Percentiles rank a stretch among this genome's conserved stretches.
Conservation (phyloP, 2,329 filamentous ascomycete species). For the Aspergillus pseudoterreus region DNA sequence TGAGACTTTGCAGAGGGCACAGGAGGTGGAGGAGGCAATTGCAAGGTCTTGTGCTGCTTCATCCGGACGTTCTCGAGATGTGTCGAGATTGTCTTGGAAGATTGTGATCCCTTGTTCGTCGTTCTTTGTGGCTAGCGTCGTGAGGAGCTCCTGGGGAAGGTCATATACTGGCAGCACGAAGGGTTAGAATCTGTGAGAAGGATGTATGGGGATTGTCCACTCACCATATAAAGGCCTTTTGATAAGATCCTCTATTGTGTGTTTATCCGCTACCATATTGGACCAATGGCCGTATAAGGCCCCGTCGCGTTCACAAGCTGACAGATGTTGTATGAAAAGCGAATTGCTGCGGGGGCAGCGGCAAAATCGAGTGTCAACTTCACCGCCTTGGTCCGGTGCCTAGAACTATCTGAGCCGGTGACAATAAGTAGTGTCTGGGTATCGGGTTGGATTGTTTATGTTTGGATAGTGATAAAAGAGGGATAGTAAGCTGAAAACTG, state of each 20-base stretch:
- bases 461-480: no score
- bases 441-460: not conserved
- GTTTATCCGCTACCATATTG: constrained; percentile 19
- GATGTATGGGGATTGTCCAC: constrained; percentile 4
- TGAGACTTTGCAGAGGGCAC: constrained; percentile 70
- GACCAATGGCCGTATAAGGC: not conserved
- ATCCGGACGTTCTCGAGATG: constrained; percentile 21
- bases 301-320: no score
- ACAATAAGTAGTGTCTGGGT: not conserved
- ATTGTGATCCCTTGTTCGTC: constrained; percentile 32
- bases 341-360: not conserved
- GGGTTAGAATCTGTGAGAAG: not conserved
- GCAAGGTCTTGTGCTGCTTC: constrained; percentile 37
- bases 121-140: constrained; percentile 60
- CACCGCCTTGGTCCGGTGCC: not conserved
- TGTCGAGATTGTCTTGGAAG: constrained; percentile 20
- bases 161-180: constrained; percentile 65
- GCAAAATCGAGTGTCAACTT: not conserved
- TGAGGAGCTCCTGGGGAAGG: constrained; percentile 69
- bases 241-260: constrained; percentile 36
- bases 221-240: constrained; percentile 50
- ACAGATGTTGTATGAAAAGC: not conserved
- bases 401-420: not conserved
- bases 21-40: constrained; percentile 63
- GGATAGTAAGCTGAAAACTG: no score